A percentile compares a stretch with the other conserved stretches of the same genome.
phyloP scores from a whole-genome alignment of 495 filamentous ascomycete genomes.

The Jackrogersella minutella region DNA sequence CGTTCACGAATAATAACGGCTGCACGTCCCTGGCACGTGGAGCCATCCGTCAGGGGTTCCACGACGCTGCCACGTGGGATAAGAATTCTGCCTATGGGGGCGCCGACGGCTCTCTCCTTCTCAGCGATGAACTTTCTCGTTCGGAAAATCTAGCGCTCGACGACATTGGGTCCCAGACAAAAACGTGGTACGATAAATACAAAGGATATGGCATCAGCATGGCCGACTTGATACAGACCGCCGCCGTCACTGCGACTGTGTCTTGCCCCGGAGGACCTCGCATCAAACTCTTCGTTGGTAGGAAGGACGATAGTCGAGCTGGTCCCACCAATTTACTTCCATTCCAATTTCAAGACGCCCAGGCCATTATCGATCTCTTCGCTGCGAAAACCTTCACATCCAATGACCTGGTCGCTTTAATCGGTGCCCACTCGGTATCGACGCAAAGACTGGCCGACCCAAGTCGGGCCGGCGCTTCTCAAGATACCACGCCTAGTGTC shows the following conservation, averaged over 20 bases:
- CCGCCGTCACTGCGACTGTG: slow-evolving; percentile 48
- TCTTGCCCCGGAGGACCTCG: slow-evolving; percentile 51
- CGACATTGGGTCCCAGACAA: slow-evolving; percentile 44
- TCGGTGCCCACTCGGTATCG: slow-evolving; percentile 59
- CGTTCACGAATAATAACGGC: slow-evolving; percentile 39
- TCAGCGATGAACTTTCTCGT: slow-evolving; percentile 43
- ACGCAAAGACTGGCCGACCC: slow-evolving; percentile 56
- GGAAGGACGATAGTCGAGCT: slow-evolving; percentile 38
- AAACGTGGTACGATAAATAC: slow-evolving; percentile 45
- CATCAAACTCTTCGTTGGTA: slow-evolving; percentile 47
- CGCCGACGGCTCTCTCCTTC: slow-evolving; percentile 53
- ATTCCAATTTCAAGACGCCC: slow-evolving; percentile 30
- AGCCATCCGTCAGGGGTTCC: slow-evolving; percentile 53
- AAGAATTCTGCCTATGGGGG: slow-evolving; percentile 44
- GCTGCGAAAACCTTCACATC: slow-evolving; percentile 58
- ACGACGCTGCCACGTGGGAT: slow-evolving; percentile 51
- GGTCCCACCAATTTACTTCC: slow-evolving; percentile 44
- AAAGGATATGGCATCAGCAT: slow-evolving; percentile 45
- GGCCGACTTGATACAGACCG: slow-evolving; percentile 55
- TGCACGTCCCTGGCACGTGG: slow-evolving; percentile 46
- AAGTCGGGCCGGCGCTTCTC: slow-evolving; percentile 43
- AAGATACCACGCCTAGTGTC: slow-evolving; percentile 48
- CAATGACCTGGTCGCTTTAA: slow-evolving; percentile 55
- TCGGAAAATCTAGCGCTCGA: slow-evolving; percentile 44
- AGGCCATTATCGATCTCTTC: slow-evolving; percentile 51